A percentile compares a stretch with the other conserved stretches of the same genome.
Evolutionary conservation across 2,329 filamentous ascomycete genomes (phyloP).

Genomic region (Paecilomyces niveus): DNA sequence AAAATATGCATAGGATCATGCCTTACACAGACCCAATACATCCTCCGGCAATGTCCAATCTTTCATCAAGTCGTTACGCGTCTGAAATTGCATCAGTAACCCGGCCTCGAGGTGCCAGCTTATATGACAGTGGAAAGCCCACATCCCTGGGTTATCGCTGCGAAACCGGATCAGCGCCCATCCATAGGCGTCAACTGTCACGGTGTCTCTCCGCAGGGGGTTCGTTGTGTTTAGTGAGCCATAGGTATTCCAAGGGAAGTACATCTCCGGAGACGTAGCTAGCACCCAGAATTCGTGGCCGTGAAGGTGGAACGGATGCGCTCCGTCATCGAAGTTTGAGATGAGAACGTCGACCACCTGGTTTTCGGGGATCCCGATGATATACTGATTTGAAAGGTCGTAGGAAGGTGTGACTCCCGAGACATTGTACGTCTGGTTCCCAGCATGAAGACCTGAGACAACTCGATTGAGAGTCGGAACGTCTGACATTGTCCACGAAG

Average conservation of each 20-base stretch:
- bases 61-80: constrained; percentile 5
- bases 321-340: constrained; percentile 10
- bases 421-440: constrained; percentile 6
- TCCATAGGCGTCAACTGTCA: constrained; percentile 11
- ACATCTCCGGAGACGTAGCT: constrained; percentile 8
- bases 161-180: constrained; percentile 15
- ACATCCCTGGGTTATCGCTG: constrained; percentile 19
- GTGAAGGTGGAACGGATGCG: constrained; percentile 40
- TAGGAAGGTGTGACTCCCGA: constrained; percentile 5
- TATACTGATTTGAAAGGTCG: constrained; percentile 3
- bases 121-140: constrained; percentile 14
- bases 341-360: constrained; percentile 10
- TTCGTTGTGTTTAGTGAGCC: constrained; percentile 5
- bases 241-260: constrained; percentile 4
- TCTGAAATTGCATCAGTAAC: constrained; percentile 9
- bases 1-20: background rate
- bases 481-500: background rate
- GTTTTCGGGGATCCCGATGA: constrained; percentile 2
- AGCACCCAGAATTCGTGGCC: constrained; percentile 41
- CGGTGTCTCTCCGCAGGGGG: constrained; percentile 13
- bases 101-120: constrained; percentile 18
- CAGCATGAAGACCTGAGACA: constrained; percentile 2
- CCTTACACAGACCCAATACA: constrained; percentile 1
- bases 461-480: constrained; percentile 4
- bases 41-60: constrained; percentile 3